Percentiles rank a stretch among this genome's conserved stretches.
Evolutionary conservation across 768 basidiomycete genomes (phyloP).

Genomic region (Psilocybe cubensis): DNA sequence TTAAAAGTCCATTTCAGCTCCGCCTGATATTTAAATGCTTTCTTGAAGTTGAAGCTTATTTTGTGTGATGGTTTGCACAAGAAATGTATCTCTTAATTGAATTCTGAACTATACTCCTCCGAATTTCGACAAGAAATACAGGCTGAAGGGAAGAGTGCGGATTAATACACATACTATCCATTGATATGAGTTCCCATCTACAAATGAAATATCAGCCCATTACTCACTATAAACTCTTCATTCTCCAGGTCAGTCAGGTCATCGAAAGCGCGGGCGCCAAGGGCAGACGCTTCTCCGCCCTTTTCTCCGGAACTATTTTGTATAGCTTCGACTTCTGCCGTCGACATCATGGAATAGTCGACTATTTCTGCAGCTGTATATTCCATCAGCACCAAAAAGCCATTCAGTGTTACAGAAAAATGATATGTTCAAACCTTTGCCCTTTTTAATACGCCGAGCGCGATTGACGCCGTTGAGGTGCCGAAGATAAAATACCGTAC

Average conservation of each 20-base stretch:
- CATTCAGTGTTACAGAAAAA: background rate
- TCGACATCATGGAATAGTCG: constrained; percentile 23
- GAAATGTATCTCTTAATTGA: too few relatives aligned
- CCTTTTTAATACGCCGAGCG: constrained; percentile 15
- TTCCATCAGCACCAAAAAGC: too few relatives aligned
- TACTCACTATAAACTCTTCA: constrained; percentile 27
- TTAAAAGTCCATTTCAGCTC: too few relatives aligned
- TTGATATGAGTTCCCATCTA: too few relatives aligned
- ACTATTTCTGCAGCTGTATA: constrained; percentile 16
- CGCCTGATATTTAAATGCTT: too few relatives aligned
- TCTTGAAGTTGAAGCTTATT: too few relatives aligned
- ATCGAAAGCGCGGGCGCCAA: constrained; percentile 21
- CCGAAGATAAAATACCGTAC: constrained; percentile 13
- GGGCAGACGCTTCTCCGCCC: background rate
- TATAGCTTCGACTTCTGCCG: constrained; percentile 9
- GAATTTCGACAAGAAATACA: too few relatives aligned
- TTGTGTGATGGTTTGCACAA: too few relatives aligned
- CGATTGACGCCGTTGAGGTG: constrained; percentile 17
- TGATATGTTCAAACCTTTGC: constrained; percentile 15
- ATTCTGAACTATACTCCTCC: too few relatives aligned
- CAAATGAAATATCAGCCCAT: too few relatives aligned
- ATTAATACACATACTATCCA: constrained; percentile 1
- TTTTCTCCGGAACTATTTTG: background rate
- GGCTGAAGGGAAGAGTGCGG: too few relatives aligned
- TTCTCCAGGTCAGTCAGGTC: constrained; percentile 28